Base-by-base conservation (phyloP, 306 rosid species). In the Ceratonia siliqua region DNA sequence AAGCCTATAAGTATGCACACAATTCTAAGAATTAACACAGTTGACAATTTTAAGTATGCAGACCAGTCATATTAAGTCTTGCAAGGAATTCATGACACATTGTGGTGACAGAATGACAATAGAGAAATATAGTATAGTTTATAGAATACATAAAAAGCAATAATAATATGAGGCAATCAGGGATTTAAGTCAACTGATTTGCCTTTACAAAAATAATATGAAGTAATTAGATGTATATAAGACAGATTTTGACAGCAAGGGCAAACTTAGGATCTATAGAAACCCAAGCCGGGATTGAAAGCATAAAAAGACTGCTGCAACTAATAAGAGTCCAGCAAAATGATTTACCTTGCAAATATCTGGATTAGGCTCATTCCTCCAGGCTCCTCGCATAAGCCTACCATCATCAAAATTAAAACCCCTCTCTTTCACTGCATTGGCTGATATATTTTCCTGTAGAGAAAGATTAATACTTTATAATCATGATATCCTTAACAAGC, bases 341-440 rank as follows among this genome's bases (percentile, higher is more conserved):
- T 54, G n/a, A 79, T 70, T 81, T 81, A 95, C 98, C 91, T 79
- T 92, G 87, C 97, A 95, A 59, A 80, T 72, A 86, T 95, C 99
- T 24, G 97, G 87, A 85, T 92, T 86, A 69, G 98, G 89, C 82
- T 95, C 99, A 74, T 89, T 95, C 82, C 92, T 95, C 97, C 99
- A 95, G 77, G 91, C 99, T 81, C 99, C 98, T 55, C 91, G 85
- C 96, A 92, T 90, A 64, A 95, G 84, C 87, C 96, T 83, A 15
- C 81, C 64, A 81, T 95, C 99, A 75, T 89, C 93, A 63, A 95
- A 95, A 79, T 95, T 95, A 79, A 92, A 92, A 45, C 99, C 97
- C 84, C 63, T 92, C 78, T 95, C 99, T n/a, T 71, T 92, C 72
- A 76, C 86, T 21, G 74, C 82, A 65, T 67, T 75, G 67, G 88